Evolutionary conservation across 192 early-diverging fungal species (phyloP).

Genomic region (Umbelopsis sp.): DNA sequence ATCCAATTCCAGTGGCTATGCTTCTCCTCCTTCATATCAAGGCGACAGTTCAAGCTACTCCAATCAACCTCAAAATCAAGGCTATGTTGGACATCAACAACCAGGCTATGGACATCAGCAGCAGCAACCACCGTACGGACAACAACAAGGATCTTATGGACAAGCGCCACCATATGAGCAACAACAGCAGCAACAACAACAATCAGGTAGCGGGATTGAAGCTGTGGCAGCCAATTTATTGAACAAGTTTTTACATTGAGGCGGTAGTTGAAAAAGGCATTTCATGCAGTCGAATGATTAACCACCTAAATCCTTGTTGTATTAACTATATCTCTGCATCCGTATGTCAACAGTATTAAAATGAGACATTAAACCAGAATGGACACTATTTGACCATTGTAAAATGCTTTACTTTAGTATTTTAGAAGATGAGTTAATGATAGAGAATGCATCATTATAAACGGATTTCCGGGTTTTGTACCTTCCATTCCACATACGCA

Average conservation of each 20-base stretch:
- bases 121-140: not conserved
- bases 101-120: not conserved
- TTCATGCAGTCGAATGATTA: not conserved
- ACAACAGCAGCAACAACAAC: slow-evolving; percentile 1
- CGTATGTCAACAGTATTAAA: too few species aligned
- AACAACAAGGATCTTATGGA: not conserved
- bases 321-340: not conserved
- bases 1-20: not conserved
- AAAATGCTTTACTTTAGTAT: too few species aligned
- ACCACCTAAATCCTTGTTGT: not conserved
- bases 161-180: not conserved
- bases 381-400: too few species aligned
- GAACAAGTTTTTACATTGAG: not conserved
- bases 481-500: too few species aligned
- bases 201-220: not conserved
- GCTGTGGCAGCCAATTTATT: not conserved
- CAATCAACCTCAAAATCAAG: not conserved
- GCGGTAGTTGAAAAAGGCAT: not conserved
- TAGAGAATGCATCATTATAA: too few species aligned
- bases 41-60: not conserved
- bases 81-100: not conserved
- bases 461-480: too few species aligned
- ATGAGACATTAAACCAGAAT: too few species aligned
- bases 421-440: too few species aligned
- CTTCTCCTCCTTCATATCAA: slow-evolving; percentile 3